Evolutionary conservation across 805 yeast genomes (phyloP), one percentile per base, ranked within the genome.

Genomic region (Dipodascus albidus): DNA sequence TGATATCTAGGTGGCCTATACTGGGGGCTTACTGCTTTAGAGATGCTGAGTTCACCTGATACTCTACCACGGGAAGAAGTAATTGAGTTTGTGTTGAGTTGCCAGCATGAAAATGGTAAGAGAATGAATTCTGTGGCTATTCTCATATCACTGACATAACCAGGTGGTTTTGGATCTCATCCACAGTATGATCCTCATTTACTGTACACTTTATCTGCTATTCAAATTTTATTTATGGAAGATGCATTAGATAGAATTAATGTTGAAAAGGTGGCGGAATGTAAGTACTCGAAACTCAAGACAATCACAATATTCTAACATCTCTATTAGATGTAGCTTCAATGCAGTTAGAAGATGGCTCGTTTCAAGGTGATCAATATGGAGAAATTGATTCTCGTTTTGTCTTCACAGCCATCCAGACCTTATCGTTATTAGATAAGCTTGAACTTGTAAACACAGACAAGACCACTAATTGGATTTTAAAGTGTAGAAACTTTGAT

Each of bases 331-430:
- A 61, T 54, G 57, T 72, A 8, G 52, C 59, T 1, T 63, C 70
- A 1, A 66, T 82, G 44, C 89, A 83, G 62, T 64, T 64, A 1
- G 74, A 75, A 55, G 65, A 62, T 54, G 98, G 99, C 0, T 81
- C 90, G 2, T 86, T 90, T 58, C 83, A 80, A 62, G 99, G 99
- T 3, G 99, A 93, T 64, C 66, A 78, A 49, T 91, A 85, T 66
- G 97, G 97, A 3, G 98, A 91, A 65, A 78, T 88, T 1, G 99
- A 93, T 64, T 85, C 97, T 0, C 74, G 99, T 54, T 93, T 93
- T 66, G 85, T 86, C 0, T 93, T 88, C 63, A 83, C 83, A 8
- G 95, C 91, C 0, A 67, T 89, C 14, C 87, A 85, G 59, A 74
- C 86, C 0, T 71, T 93, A 52, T 77, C 87, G 0, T 74, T 91